These are phyloP conservation scores for Senecio squalidus DNA, from an alignment of 140 eudicot genomes.

Conservation along the genomic window DNA sequence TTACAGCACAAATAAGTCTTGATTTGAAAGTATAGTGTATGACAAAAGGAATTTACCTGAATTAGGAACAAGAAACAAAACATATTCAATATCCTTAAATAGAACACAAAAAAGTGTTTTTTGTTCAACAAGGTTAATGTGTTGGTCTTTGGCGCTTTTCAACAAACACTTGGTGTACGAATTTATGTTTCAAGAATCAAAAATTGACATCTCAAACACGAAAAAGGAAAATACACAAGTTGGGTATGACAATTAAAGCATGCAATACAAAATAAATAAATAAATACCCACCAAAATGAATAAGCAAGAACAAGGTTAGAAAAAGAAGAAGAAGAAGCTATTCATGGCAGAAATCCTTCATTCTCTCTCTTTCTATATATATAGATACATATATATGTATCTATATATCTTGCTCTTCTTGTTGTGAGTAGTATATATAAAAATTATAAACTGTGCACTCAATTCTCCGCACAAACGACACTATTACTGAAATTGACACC, in stretches of 20 bases:
- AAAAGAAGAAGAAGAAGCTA: slow-evolving; percentile 17
- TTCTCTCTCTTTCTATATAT: slow-evolving; percentile 9
- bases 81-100: slow-evolving; percentile 10
- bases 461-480: slow-evolving; percentile 34
- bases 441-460: slow-evolving; percentile 23
- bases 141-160: slow-evolving; percentile 23
- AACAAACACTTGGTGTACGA: slow-evolving; percentile 18
- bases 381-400: neutral
- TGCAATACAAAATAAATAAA: slow-evolving; percentile 12
- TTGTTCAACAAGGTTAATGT: slow-evolving; percentile 15
- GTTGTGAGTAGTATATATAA: slow-evolving; percentile 17
- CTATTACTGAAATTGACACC: slow-evolving; percentile 22
- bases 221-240: slow-evolving; percentile 16
- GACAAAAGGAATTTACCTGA: slow-evolving; percentile 13
- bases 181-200: slow-evolving; percentile 23
- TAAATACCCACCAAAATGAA: slow-evolving; percentile 23
- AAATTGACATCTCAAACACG: slow-evolving; percentile 4
- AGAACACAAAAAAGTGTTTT: neutral
- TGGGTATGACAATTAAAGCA: slow-evolving; percentile 11
- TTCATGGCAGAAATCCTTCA: slow-evolving; percentile 11
- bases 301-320: slow-evolving; percentile 17
- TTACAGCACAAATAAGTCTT: neutral
- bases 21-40: slow-evolving; percentile 27
- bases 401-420: slow-evolving; percentile 11
- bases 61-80: slow-evolving; percentile 20